phyloP scores from a whole-genome alignment of 1,284 basidiomycete species.

The Inonotus obliquus region DNA sequence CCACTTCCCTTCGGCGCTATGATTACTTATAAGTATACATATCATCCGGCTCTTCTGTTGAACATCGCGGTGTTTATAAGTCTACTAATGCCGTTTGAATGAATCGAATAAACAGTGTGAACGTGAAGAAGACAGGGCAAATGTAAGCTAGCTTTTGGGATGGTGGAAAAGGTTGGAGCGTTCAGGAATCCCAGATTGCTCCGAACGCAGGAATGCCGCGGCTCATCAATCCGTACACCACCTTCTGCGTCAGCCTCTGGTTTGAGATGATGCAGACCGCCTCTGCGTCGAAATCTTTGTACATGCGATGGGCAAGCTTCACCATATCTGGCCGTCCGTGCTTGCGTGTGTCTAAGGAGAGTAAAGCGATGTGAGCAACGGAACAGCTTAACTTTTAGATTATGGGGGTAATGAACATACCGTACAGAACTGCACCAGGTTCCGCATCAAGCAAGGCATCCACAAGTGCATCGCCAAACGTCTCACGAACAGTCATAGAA shows the following conservation, averaged over 20 bases:
- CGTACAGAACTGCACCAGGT: constrained; percentile 32
- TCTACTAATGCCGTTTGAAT: neutral
- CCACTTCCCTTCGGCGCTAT: neutral
- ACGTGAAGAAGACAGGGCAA: neutral
- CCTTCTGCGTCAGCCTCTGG: constrained; percentile 32
- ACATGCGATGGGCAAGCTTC: neutral
- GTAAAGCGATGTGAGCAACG: neutral
- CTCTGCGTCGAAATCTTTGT: constrained; percentile 30
- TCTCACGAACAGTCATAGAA: constrained; percentile 31
- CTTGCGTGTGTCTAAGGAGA: constrained; percentile 26
- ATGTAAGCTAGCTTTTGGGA: too few species aligned
- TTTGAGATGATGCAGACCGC: constrained; percentile 38
- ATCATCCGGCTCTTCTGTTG: neutral
- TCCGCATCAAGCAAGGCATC: constrained; percentile 32
- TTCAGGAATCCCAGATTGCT: constrained; percentile 35
- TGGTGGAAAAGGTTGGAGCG: too few species aligned
- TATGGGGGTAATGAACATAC: neutral
- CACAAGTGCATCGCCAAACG: constrained; percentile 32
- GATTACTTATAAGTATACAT: neutral
- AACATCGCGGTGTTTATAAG: neutral
- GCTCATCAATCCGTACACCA: constrained; percentile 36
- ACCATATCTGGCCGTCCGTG: constrained; percentile 35
- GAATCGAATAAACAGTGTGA: neutral
- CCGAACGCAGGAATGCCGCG: constrained; percentile 36
- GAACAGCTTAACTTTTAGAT: neutral